Evolutionary conservation across 2,329 filamentous ascomycete genomes (phyloP), one percentile per base, ranked within the genome.

Genomic region (Lachnum nothofagi): DNA sequence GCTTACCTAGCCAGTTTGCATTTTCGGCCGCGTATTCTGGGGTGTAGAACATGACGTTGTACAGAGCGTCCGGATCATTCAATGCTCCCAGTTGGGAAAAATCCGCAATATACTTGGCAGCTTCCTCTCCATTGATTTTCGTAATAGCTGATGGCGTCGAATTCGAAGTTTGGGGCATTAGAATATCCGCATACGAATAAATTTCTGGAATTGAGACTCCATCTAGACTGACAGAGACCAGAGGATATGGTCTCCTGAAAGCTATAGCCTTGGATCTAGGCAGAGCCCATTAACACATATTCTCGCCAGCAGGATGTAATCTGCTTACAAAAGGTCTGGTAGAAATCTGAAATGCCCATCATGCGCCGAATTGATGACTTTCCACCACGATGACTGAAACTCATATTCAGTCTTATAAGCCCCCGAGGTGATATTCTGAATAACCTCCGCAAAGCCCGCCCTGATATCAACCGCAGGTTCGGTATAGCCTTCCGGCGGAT

Each of bases 291-390:
- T 6, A 46, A 35, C 17, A 31, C n/a, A 5, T 16, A 29, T 29
- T 12, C 12, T 29, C 25, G 12, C 12, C 12, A 12, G 12, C 25
- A 7, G 6, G 7, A 29, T 12, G 12, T 6, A 12, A 6, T 29
- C 12, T 29, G n/a, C 31, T 34, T 16, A 34, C 19, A 80, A 69
- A 5, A 73, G 67, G 48, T 79, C 74, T 2, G 76, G 74, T 9
- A 71, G 62, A 57, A 73, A 80, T 2, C 67, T 66, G 42, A 83
- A 80, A 58, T 86, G 83, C 1, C 80, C 79, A 60, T 86, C 82
- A 55, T 85, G 79, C 1, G 78, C 76, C 1, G 69, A 68, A 23
- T 70, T 70, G 25, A 82, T 67, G 8, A 77, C 65, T 22, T 69
- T 64, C 46, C 75, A 74, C 2, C 86, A 68, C 12, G 75, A 75